Conservation (phyloP, 441 rosid genomes). For the Erodium chrysanthum region DNA sequence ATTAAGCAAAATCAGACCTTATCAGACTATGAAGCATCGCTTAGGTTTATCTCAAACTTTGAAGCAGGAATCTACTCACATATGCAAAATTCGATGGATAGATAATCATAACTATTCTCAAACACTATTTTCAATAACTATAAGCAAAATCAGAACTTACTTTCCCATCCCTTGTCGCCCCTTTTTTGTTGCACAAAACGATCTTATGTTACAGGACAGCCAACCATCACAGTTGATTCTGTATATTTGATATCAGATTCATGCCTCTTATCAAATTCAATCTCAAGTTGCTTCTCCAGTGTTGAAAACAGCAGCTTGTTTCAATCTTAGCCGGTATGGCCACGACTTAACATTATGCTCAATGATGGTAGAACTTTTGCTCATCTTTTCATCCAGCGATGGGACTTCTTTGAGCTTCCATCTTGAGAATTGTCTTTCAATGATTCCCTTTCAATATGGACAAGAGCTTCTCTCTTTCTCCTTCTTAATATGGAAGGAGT, state of each 20-base stretch:
- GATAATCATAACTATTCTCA: no score
- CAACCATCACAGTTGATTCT: slow-evolving; percentile 15
- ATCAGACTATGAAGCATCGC: no score
- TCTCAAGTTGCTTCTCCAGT: slow-evolving; percentile 90
- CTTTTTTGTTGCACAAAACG: no score
- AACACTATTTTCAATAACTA: no score
- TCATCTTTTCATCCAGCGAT: slow-evolving; percentile 19
- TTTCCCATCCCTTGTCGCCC: neutral
- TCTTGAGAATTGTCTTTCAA: no score
- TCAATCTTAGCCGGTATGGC: slow-evolving; percentile 76
- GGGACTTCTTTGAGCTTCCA: slow-evolving; percentile 16
- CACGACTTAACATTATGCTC: slow-evolving; percentile 64
- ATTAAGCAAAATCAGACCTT: no score
- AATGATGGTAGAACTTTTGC: slow-evolving; percentile 32
- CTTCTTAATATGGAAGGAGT: slow-evolving; percentile 86
- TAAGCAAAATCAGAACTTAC: neutral
- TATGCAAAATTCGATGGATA: no score
- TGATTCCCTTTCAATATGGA: no score
- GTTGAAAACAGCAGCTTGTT: slow-evolving; percentile 67
- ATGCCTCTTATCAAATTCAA: slow-evolving; percentile 37
- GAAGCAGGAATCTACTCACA: no score
- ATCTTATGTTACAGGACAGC: neutral
- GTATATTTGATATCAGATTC: slow-evolving; percentile 28
- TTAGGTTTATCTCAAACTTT: no score
- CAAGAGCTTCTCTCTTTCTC: slow-evolving; percentile 33